phyloP scores from a whole-genome alignment of 179 eudicot species.

The Monotropa hypopitys region DNA sequence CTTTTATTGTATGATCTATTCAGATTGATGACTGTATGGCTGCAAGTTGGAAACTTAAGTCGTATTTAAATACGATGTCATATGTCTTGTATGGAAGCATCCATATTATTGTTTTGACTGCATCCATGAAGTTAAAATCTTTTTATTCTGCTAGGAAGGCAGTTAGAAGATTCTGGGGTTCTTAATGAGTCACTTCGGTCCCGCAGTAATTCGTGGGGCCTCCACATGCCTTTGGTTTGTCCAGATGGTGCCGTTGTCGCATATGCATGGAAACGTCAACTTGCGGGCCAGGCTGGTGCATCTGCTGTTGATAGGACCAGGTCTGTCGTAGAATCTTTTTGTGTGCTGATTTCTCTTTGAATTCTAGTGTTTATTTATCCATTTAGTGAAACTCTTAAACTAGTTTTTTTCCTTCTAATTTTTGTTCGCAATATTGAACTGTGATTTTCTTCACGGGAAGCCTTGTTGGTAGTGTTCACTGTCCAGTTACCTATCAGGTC shows the following conservation, averaged over 20 bases:
- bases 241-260: slow-evolving; percentile 99
- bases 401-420: background rate
- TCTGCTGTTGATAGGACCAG: slow-evolving; percentile 97
- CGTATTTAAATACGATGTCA: background rate
- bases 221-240: slow-evolving; percentile 97
- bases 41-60: background rate
- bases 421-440: background rate
- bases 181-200: slow-evolving; percentile 81
- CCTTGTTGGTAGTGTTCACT: background rate
- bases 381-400: background rate
- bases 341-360: background rate
- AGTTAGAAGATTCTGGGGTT: slow-evolving; percentile 86
- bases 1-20: background rate
- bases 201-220: slow-evolving; percentile 96
- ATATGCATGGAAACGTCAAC: slow-evolving; percentile 99
- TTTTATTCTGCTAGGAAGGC: slow-evolving; percentile 45
- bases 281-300: slow-evolving; percentile 99
- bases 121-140: slow-evolving; percentile 5
- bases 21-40: background rate
- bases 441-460: background rate
- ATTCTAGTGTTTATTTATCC: background rate
- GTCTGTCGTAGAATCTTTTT: slow-evolving; percentile 18
- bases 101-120: background rate
- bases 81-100: slow-evolving; percentile 1
- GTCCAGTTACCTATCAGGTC: background rate